These are phyloP conservation scores for Zasmidium angulare DNA, from an alignment of 2,329 filamentous ascomycete species.

Conservation along the genomic window DNA sequence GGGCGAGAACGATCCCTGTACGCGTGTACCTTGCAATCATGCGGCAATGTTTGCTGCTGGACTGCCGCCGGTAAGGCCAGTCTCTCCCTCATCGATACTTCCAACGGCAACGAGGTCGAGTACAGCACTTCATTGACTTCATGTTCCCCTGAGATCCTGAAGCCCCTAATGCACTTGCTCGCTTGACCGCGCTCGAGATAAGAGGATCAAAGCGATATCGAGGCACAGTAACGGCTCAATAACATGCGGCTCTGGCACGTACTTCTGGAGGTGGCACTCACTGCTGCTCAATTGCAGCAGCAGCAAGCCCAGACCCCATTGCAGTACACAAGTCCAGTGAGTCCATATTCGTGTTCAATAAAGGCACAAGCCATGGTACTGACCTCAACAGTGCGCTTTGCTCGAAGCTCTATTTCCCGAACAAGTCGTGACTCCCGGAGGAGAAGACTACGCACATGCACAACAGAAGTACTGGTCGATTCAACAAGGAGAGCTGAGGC, in stretches of 20 bases:
- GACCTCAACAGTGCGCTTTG: conserved; percentile 6
- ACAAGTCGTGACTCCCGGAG: conserved; percentile 7
- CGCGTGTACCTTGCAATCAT: not conserved
- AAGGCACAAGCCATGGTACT: not conserved
- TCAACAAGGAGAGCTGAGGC: conserved; percentile 12
- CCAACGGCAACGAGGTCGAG: too few relatives aligned
- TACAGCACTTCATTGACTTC: too few relatives aligned
- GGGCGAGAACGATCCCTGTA: not conserved
- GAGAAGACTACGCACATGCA: conserved; percentile 9
- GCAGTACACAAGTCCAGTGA: not conserved
- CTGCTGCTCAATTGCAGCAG: not conserved
- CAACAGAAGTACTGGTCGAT: conserved; percentile 13
- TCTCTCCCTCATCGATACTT: not conserved
- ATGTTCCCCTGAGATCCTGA: too few relatives aligned
- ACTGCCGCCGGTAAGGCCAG: not conserved
- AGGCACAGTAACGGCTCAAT: not conserved
- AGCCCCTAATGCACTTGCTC: too few relatives aligned
- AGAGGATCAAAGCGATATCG: not conserved
- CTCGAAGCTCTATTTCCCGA: conserved; percentile 13
- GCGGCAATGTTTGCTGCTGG: not conserved
- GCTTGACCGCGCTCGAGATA: too few relatives aligned
- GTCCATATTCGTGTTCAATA: not conserved
- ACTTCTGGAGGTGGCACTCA: not conserved
- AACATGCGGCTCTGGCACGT: not conserved
- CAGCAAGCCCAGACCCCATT: not conserved